These are phyloP conservation scores for Cutaneotrichosporon dermatis DNA, from an alignment of 1,284 basidiomycete species.

Conservation along the genomic window DNA sequence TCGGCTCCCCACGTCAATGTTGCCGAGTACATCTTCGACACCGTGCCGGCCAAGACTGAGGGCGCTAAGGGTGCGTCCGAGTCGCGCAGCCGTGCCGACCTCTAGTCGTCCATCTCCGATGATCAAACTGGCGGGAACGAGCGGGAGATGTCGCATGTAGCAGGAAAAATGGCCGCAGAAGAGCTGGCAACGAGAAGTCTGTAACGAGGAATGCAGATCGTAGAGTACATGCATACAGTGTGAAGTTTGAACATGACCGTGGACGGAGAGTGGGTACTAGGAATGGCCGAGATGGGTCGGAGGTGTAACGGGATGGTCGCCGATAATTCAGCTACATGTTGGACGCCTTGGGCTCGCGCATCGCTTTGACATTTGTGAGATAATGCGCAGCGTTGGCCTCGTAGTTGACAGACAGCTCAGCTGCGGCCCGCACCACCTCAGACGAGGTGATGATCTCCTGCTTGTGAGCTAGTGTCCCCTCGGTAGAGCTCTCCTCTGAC, in stretches of 20 bases:
- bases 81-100: background rate
- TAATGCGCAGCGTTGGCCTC: slow-evolving; percentile 81
- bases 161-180: too few relatives aligned
- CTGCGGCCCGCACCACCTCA: slow-evolving; percentile 60
- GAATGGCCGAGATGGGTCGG: too few relatives aligned
- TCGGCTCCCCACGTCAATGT: slow-evolving; percentile 24
- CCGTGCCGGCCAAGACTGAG: background rate
- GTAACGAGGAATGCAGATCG: too few relatives aligned
- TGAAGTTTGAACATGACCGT: background rate
- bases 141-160: too few relatives aligned
- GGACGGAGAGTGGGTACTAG: background rate
- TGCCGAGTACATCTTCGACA: slow-evolving; percentile 29
- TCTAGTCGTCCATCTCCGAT: background rate
- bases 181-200: too few relatives aligned
- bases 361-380: slow-evolving; percentile 56
- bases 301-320: background rate
- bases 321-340: background rate
- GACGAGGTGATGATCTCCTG: slow-evolving; percentile 42
- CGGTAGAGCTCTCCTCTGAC: background rate
- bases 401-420: slow-evolving; percentile 73
- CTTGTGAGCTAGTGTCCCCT: background rate
- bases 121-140: background rate
- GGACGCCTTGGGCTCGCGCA: slow-evolving; percentile 32
- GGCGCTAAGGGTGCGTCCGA: background rate
- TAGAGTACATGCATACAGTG: slow-evolving; percentile 13